Percentiles rank a stretch among this genome's conserved stretches.
Evolutionary conservation across 2,329 filamentous ascomycete genomes (phyloP).

Genomic region (Xylariaceae sp.): DNA sequence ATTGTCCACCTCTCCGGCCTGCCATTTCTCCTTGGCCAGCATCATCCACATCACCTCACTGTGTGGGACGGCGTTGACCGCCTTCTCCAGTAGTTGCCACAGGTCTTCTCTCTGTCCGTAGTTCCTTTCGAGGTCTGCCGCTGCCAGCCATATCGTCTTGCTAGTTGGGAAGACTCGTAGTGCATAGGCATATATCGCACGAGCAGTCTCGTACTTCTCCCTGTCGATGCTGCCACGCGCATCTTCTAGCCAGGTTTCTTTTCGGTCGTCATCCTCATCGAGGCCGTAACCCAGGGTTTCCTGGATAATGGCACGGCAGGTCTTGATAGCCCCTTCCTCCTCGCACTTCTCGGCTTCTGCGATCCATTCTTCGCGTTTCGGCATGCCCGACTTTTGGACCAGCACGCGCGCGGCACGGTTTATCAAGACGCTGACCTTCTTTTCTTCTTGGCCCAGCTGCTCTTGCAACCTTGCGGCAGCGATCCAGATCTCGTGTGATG

Average conservation of each 20-base stretch:
- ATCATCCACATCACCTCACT: slow-evolving; percentile 93
- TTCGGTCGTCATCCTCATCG: slow-evolving; percentile 93
- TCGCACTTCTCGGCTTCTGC: slow-evolving; percentile 91
- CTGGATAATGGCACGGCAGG: slow-evolving; percentile 82
- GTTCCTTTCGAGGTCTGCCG: slow-evolving; percentile 83
- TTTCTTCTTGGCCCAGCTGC: slow-evolving; percentile 70
- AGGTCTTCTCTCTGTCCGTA: slow-evolving; percentile 80
- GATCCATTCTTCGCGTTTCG: slow-evolving; percentile 96
- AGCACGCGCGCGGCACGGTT: slow-evolving; percentile 85
- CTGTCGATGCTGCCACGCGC: slow-evolving; percentile 75
- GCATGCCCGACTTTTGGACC: slow-evolving; percentile 89
- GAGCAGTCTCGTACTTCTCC: slow-evolving; percentile 81
- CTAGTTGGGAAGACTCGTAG: slow-evolving; percentile 85
- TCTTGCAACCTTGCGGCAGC: slow-evolving; percentile 88
- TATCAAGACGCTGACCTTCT: slow-evolving; percentile 87
- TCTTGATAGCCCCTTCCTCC: slow-evolving; percentile 79
- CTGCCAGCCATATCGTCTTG: slow-evolving; percentile 82
- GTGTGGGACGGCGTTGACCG: slow-evolving; percentile 86
- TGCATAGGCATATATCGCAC: slow-evolving; percentile 89
- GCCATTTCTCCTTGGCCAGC: slow-evolving; percentile 91
- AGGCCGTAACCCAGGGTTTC: slow-evolving; percentile 90
- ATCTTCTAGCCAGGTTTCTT: slow-evolving; percentile 94
- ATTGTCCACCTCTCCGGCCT: slow-evolving; percentile 79
- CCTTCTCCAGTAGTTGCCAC: slow-evolving; percentile 82
- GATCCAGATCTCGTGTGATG: slow-evolving; percentile 94